A percentile compares a stretch with the other conserved stretches of the same genome.
Evolutionary conservation across 192 early-diverging fungal species (phyloP).

Genomic region (Thoreauomyces humboldtii): DNA sequence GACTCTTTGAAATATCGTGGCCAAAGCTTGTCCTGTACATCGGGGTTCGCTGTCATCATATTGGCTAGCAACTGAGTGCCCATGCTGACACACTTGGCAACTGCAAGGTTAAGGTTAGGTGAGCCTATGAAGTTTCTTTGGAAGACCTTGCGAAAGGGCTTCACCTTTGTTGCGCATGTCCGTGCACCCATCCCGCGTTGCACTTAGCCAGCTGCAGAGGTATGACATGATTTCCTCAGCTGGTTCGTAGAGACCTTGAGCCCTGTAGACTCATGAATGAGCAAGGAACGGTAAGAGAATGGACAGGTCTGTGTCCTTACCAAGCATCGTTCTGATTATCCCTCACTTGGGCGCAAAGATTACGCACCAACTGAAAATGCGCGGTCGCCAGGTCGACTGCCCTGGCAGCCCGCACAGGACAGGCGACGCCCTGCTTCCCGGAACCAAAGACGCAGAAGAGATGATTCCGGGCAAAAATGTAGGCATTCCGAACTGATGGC

Average conservation of each 20-base stretch:
- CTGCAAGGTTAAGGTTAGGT: no score
- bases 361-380: slow-evolving; percentile 39
- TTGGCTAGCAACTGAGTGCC: slow-evolving; percentile 48
- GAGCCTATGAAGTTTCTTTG: no score
- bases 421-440: slow-evolving; percentile 35
- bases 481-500: slow-evolving; percentile 12
- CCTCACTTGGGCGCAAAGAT: slow-evolving; percentile 41
- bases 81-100: slow-evolving; percentile 36
- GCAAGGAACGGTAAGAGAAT: no score
- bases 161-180: slow-evolving; percentile 26
- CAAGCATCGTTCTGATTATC: slow-evolving; percentile 40
- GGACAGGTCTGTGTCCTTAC: no score
- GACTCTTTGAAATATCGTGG: slow-evolving; percentile 40
- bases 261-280: slow-evolving; percentile 25
- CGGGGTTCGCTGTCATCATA: slow-evolving; percentile 50
- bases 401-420: slow-evolving; percentile 21
- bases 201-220: slow-evolving; percentile 37
- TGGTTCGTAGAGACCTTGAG: slow-evolving; percentile 32
- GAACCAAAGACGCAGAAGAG: slow-evolving; percentile 33
- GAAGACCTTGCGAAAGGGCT: no score
- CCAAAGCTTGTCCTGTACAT: slow-evolving; percentile 43
- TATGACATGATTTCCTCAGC: slow-evolving; percentile 41
- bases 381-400: slow-evolving; percentile 33
- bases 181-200: slow-evolving; percentile 29
- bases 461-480: slow-evolving; percentile 27